These are phyloP conservation scores for Gossypium herbaceum DNA, from an alignment of 345 rosid genomes.

Conservation along the genomic window DNA sequence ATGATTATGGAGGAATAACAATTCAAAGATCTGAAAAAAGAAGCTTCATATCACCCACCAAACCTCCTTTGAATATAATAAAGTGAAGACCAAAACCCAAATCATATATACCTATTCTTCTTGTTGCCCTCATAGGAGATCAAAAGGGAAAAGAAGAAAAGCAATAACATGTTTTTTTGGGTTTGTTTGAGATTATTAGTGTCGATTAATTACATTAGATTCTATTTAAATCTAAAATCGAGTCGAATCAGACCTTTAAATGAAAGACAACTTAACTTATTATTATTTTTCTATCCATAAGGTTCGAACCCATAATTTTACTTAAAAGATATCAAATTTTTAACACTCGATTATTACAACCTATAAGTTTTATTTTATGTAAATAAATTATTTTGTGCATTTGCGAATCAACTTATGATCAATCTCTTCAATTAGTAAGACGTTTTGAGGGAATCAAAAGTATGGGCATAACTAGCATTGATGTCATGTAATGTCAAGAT, in stretches of 20 bases:
- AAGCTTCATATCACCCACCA: conserved; percentile 11
- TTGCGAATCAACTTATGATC: not conserved
- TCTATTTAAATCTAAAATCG: too few relatives aligned
- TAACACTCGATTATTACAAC: too few relatives aligned
- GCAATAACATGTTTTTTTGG: not conserved
- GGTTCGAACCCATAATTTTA: too few relatives aligned
- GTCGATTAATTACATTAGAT: too few relatives aligned
- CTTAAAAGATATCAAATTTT: too few relatives aligned
- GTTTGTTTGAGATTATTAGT: too few relatives aligned
- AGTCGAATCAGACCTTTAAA: too few relatives aligned
- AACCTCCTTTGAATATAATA: conserved; percentile 16
- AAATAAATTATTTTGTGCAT: not conserved
- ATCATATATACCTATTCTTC: conserved; percentile 22
- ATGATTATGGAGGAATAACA: conserved; percentile 4
- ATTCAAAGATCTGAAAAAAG: conserved; percentile 4
- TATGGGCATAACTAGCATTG: not conserved
- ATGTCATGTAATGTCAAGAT: not conserved
- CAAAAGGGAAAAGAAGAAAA: not conserved
- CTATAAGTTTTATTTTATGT: too few relatives aligned
- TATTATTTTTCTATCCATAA: too few relatives aligned
- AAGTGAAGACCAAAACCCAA: conserved; percentile 14
- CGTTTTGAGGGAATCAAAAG: not conserved
- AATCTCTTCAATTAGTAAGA: not conserved
- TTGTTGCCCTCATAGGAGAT: conserved; percentile 12
- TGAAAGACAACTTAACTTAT: too few relatives aligned